A percentile compares a stretch with the other conserved stretches of the same genome.
phyloP scores from a whole-genome alignment of 768 basidiomycete genomes.

The Dacryopinax primogenitus region DNA sequence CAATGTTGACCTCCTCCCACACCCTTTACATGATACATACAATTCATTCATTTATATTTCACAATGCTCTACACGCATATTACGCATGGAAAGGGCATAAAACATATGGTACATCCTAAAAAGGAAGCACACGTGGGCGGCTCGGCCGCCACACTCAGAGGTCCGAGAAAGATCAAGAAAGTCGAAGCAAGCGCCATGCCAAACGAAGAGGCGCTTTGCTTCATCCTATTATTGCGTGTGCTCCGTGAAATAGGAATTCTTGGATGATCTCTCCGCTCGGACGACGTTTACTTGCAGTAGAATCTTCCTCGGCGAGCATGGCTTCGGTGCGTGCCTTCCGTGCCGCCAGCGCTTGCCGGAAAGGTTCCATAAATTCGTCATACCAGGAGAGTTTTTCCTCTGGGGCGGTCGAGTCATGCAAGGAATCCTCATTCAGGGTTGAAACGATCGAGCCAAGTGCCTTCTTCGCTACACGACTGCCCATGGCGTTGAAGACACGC shows the following conservation, averaged over 20 bases:
- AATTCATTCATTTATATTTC: background rate
- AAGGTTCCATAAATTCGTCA: background rate
- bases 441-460: background rate
- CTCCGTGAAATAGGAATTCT: background rate
- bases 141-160: background rate
- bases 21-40: background rate
- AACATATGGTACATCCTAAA: background rate
- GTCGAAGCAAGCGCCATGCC: background rate
- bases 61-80: background rate
- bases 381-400: background rate
- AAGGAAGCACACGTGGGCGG: conserved; percentile 5
- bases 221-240: background rate
- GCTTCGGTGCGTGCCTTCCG: background rate
- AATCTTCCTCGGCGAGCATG: conserved; percentile 2
- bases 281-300: background rate
- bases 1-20: background rate
- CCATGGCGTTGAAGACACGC: background rate
- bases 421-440: background rate
- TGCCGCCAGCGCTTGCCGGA: background rate
- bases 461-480: background rate
- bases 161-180: background rate
- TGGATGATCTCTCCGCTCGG: background rate
- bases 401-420: background rate
- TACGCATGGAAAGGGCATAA: background rate
- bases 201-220: background rate